Conservation (phyloP, 1,284 basidiomycete species). For the Schizophyllum commune region DNA sequence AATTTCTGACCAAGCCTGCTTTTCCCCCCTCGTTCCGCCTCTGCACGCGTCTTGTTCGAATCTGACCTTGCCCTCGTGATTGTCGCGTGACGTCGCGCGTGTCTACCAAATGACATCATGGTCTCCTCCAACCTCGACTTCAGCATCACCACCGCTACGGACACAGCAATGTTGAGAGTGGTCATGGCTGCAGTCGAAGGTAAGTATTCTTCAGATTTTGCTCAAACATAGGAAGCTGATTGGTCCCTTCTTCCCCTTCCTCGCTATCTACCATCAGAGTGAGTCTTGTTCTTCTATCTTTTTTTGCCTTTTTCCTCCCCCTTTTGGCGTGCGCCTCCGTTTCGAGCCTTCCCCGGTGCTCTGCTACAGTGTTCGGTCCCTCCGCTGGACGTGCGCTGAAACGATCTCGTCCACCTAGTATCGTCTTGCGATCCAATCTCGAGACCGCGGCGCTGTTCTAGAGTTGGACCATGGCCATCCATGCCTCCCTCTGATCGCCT, state of each 20-base stretch:
- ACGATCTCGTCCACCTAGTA: conserved; percentile 30
- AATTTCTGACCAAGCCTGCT: neutral
- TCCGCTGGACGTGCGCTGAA: conserved; percentile 11
- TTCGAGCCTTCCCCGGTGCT: conserved; percentile 10
- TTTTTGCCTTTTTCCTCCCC: conserved; percentile 8
- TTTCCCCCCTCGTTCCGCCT: neutral
- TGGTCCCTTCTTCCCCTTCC: conserved; percentile 6
- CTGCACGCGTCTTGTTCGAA: neutral
- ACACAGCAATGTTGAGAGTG: conserved; percentile 84
- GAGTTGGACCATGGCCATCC: conserved; percentile 5
- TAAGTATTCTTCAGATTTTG: conserved; percentile 26
- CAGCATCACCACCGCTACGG: conserved; percentile 89
- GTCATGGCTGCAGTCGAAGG: conserved; percentile 94
- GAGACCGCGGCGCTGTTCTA: conserved; percentile 50
- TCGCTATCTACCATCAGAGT: conserved; percentile 45
- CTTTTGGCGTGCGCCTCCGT: conserved; percentile 4
- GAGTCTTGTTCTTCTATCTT: conserved; percentile 38
- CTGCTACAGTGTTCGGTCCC: conserved; percentile 1
- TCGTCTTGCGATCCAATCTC: conserved; percentile 52
- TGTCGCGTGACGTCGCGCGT: neutral
- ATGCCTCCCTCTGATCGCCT: conserved; percentile 8
- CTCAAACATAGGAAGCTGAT: conserved; percentile 1
- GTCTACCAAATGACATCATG: too few species aligned
- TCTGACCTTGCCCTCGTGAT: neutral
- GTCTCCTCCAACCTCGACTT: neutral